Conservation (phyloP, 495 filamentous ascomycete genomes). For the Penicillium bialowiezense region DNA sequence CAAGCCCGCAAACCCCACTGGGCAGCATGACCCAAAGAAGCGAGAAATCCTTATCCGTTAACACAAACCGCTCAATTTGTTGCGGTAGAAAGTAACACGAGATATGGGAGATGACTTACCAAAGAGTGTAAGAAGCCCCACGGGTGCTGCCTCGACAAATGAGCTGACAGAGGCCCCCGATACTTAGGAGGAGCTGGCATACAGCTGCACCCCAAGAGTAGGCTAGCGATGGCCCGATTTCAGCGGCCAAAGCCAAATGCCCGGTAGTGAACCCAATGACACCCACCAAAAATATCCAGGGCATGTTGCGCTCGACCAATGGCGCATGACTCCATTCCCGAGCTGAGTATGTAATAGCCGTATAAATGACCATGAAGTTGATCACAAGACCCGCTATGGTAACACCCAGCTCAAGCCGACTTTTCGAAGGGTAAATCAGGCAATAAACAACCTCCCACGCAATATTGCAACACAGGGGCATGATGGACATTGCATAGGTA, state of each 20-base stretch:
- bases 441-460: conserved; percentile 22
- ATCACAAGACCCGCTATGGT: conserved; percentile 5
- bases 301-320: conserved; percentile 7
- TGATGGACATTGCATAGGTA: conserved; percentile 19
- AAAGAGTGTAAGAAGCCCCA: conserved; percentile 10
- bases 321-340: conserved; percentile 18
- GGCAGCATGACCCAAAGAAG: neutral
- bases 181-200: conserved; percentile 10
- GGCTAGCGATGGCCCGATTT: conserved; percentile 4
- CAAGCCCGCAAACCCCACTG: neutral
- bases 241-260: conserved; percentile 8
- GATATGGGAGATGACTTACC: conserved; percentile 1
- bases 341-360: conserved; percentile 11
- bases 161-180: conserved; percentile 7
- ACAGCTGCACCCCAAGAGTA: conserved; percentile 8
- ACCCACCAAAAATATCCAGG: conserved; percentile 3
- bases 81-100: neutral
- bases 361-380: conserved; percentile 11
- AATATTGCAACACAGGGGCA: conserved; percentile 19
- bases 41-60: conserved; percentile 1
- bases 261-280: conserved; percentile 1
- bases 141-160: conserved; percentile 8
- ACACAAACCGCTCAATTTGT: too few species aligned
- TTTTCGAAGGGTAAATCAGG: conserved; percentile 12
- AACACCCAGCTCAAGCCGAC: neutral